Evolutionary conservation across 176 grass and related monocot species (phyloP), one percentile per base, ranked within the genome.

Genomic region (Echinochloa phyllopogon): DNA sequence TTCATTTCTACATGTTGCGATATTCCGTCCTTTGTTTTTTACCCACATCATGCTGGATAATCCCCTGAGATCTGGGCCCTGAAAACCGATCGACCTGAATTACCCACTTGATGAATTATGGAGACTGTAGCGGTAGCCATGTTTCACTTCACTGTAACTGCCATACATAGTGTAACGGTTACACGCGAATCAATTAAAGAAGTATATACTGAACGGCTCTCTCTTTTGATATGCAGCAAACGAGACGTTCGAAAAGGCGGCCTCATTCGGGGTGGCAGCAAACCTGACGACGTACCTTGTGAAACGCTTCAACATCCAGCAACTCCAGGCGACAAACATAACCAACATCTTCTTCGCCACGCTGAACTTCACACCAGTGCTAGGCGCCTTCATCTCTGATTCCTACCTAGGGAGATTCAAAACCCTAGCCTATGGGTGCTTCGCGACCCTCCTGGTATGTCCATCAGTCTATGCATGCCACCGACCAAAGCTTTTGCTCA

Each of bases 331-430:
- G 16, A 61, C 64, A 25, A 89, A 76, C 75, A 74, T 83, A 38
- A 77, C 68, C 77, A 94, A 61, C 80, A 85, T 87, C 40, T 89
- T 89, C 87, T 65, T 33, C 0, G 89, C 72, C 1, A 89, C 82
- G 4, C 71, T 72, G 17, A 87, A 94, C 89, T 83, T 91, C 13
- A 63, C 85, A 0, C 87, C 84, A 6, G 37, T 87, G 75, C 27
- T 89, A 29, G 84, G 87, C 12, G 87, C 87, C 33, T 91, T 87
- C 87, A 65, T 87, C 65, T 85, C 89, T 1, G 87, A 92, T 41
- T 38, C 67, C 64, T 92, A 92, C 52, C 18, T 86, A 67, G 89
- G 87, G 81, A 83, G 89, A 25, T 90, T 89, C 82, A 82, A 66
- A 60, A 87, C 81, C 40, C 41, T 89, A 29, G 81, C 82, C 25